phyloP scores from a whole-genome alignment of 345 rosid species.

The Combretum micranthum region DNA sequence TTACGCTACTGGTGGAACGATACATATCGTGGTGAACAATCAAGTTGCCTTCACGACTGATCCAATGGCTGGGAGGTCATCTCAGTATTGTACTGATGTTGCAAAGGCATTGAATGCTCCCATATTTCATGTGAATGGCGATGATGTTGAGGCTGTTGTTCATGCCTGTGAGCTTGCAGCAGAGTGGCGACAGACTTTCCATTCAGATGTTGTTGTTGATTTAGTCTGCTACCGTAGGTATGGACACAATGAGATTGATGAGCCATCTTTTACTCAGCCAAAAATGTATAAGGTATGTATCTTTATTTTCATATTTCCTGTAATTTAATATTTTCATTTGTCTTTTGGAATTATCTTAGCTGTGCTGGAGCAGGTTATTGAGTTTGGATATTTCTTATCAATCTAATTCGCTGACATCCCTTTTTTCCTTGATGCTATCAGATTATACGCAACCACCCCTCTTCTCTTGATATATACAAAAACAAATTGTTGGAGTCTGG shows the following conservation, averaged over 20 bases:
- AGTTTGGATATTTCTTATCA: background rate
- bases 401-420: background rate
- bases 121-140: constrained; percentile 19
- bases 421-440: constrained; percentile 2
- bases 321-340: background rate
- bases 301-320: background rate
- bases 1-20: constrained; percentile 17
- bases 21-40: constrained; percentile 18
- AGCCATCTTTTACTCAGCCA: constrained; percentile 20
- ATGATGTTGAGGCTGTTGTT: constrained; percentile 23
- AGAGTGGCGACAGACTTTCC: constrained; percentile 22
- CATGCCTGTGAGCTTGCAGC: constrained; percentile 22
- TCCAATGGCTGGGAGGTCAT: constrained; percentile 19
- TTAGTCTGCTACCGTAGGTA: constrained; percentile 19
- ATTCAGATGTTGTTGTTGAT: constrained; percentile 21
- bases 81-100: constrained; percentile 20
- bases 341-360: background rate
- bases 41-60: constrained; percentile 23
- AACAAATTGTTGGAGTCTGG: constrained; percentile 19
- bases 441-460: constrained; percentile 17
- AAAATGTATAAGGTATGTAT: constrained; percentile 17
- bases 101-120: constrained; percentile 22
- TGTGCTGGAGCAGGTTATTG: background rate
- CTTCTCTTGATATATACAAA: constrained; percentile 15
- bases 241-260: constrained; percentile 23